Conservation (phyloP, 2,329 filamentous ascomycete species). For the Fusarium lateritium region DNA sequence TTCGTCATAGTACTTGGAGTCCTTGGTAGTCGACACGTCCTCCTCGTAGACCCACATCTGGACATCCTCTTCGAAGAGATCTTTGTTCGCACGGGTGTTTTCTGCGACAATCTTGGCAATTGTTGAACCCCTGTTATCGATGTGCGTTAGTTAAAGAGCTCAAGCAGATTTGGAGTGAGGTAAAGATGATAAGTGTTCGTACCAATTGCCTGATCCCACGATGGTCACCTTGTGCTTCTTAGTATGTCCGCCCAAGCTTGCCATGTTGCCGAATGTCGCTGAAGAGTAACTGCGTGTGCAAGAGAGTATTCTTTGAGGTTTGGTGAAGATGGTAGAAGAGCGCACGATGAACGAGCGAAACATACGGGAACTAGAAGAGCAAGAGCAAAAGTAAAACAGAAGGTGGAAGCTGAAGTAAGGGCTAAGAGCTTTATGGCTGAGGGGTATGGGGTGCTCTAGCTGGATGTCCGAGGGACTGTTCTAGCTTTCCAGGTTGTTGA, state of each 20-base stretch:
- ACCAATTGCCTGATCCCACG: conserved; percentile 98
- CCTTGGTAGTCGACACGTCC: conserved; percentile 80
- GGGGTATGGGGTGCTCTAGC: conserved; percentile 47
- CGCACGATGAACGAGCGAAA: conserved; percentile 42
- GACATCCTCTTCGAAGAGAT: conserved; percentile 88
- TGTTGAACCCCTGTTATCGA: conserved; percentile 85
- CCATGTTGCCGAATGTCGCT: conserved; percentile 52
- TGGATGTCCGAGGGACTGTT: conserved; percentile 28
- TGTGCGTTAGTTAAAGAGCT: conserved; percentile 4
- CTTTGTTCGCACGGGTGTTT: conserved; percentile 83
- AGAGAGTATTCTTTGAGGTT: conserved; percentile 33
- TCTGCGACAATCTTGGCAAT: conserved; percentile 98
- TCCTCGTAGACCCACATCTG: conserved; percentile 99
- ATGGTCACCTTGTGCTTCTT: conserved; percentile 94
- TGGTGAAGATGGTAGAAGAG: conserved; percentile 29
- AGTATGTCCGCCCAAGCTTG: conserved; percentile 63
- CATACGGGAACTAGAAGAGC: conserved; percentile 37
- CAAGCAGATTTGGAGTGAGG: neutral
- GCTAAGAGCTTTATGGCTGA: conserved; percentile 42
- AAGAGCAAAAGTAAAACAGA: neutral
- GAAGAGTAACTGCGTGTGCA: conserved; percentile 36
- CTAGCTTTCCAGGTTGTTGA: conserved; percentile 50
- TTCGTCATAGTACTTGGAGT: conserved; percentile 80
- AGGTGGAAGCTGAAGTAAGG: conserved; percentile 16
- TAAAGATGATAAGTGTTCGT: conserved; percentile 35